Conservation (phyloP, 441 rosid genomes). For the Pelargonium exstipulatum region DNA sequence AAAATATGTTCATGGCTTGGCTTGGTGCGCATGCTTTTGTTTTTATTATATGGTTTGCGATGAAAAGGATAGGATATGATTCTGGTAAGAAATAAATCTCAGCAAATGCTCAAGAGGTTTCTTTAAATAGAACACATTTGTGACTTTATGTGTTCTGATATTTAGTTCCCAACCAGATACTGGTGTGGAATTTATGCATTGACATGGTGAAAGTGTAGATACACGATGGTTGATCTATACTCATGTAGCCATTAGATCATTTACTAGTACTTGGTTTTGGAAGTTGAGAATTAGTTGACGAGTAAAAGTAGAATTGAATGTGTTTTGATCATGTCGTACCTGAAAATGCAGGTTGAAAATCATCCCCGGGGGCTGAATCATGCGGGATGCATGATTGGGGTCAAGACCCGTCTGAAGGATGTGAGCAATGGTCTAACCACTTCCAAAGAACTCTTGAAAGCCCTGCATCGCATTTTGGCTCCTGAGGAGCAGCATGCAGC, state of each 20-base stretch:
- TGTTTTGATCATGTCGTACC: background rate
- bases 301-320: too few relatives aligned
- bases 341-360: conserved; percentile 46
- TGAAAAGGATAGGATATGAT: background rate
- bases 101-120: background rate
- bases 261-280: background rate
- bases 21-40: background rate
- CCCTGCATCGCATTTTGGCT: conserved; percentile 88
- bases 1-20: background rate
- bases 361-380: conserved; percentile 79
- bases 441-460: conserved; percentile 92
- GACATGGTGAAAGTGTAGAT: background rate
- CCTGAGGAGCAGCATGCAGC: conserved; percentile 85
- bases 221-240: background rate
- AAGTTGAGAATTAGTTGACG: background rate
- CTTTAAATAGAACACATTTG: background rate
- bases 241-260: background rate
- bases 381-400: conserved; percentile 54
- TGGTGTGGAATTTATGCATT: background rate
- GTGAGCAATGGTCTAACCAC: conserved; percentile 88
- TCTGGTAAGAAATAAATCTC: background rate
- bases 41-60: background rate
- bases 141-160: background rate
- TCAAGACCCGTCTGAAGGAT: conserved; percentile 74
- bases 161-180: background rate